Conservation (phyloP, 2,329 filamentous ascomycete genomes). For the Xylariaceae sp. region DNA sequence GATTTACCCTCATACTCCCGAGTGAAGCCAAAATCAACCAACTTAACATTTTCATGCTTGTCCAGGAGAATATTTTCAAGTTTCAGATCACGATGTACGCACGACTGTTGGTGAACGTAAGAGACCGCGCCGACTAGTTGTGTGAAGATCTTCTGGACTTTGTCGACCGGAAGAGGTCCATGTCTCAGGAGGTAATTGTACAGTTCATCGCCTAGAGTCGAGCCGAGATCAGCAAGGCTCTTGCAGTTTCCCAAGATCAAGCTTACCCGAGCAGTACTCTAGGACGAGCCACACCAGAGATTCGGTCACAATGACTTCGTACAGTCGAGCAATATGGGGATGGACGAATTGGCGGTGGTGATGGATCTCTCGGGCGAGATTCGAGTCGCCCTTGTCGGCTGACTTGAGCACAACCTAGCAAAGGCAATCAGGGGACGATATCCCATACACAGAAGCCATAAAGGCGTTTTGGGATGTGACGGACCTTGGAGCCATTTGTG, state of each 20-base stretch:
- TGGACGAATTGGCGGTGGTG: conserved; percentile 97
- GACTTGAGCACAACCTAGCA: conserved; percentile 92
- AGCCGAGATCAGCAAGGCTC: conserved; percentile 25
- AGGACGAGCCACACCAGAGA: conserved; percentile 91
- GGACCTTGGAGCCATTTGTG: conserved; percentile 94
- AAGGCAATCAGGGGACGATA: conserved; percentile 13
- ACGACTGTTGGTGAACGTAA: conserved; percentile 92
- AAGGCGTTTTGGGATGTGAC: conserved; percentile 19
- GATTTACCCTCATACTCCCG: conserved; percentile 93
- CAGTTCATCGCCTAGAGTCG: conserved; percentile 76
- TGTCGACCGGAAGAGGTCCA: conserved; percentile 76
- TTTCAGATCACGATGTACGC: conserved; percentile 94
- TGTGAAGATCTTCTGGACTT: conserved; percentile 93
- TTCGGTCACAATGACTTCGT: conserved; percentile 98
- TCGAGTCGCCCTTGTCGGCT: conserved; percentile 91
- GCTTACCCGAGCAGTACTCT: conserved; percentile 86
- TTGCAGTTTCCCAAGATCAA: not conserved
- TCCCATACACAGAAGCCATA: conserved; percentile 1
- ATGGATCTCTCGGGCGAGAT: conserved; percentile 95
- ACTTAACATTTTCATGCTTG: conserved; percentile 94
- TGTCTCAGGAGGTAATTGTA: conserved; percentile 93
- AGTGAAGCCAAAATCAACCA: conserved; percentile 97
- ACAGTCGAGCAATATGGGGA: conserved; percentile 91
- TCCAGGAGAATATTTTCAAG: conserved; percentile 95
- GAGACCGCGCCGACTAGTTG: conserved; percentile 92